A percentile compares a stretch with the other conserved stretches of the same genome.
Evolutionary conservation across 768 basidiomycete genomes (phyloP).

Genomic region (Tephrocybe sp.): DNA sequence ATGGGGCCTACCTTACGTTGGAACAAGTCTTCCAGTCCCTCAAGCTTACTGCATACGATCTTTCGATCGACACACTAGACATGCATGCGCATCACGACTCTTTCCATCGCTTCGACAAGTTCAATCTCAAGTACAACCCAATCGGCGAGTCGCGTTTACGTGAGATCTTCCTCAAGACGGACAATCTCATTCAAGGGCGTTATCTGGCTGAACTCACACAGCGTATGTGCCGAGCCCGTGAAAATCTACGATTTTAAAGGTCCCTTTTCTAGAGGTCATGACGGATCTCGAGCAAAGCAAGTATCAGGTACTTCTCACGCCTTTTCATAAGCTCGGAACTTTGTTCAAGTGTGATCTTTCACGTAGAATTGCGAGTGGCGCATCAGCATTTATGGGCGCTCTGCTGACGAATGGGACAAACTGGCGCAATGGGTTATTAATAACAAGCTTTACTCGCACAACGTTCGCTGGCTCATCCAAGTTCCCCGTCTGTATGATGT

Average conservation of each 20-base stretch:
- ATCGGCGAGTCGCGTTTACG: slow-evolving; percentile 92
- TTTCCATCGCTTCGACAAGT: slow-evolving; percentile 98
- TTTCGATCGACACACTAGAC: slow-evolving; percentile 97
- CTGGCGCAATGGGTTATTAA: slow-evolving; percentile 95
- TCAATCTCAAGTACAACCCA: slow-evolving; percentile 96
- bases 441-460: slow-evolving; percentile 92
- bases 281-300: slow-evolving; percentile 98
- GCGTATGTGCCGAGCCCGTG: slow-evolving; percentile 42
- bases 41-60: slow-evolving; percentile 92
- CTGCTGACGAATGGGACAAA: slow-evolving; percentile 91
- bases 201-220: slow-evolving; percentile 94
- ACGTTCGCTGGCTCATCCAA: slow-evolving; percentile 97
- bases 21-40: slow-evolving; percentile 95
- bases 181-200: slow-evolving; percentile 88
- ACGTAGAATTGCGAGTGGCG: slow-evolving; percentile 93
- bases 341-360: neutral
- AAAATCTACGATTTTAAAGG: neutral
- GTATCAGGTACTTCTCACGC: slow-evolving; percentile 67
- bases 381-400: slow-evolving; percentile 90
- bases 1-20: slow-evolving; percentile 83
- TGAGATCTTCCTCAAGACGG: slow-evolving; percentile 98
- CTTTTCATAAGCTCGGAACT: neutral
- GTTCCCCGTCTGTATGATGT: slow-evolving; percentile 93
- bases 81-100: slow-evolving; percentile 99
- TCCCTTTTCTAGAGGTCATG: slow-evolving; percentile 75